Conservation (phyloP, 768 basidiomycete species). For the Serpula lacrymans region DNA sequence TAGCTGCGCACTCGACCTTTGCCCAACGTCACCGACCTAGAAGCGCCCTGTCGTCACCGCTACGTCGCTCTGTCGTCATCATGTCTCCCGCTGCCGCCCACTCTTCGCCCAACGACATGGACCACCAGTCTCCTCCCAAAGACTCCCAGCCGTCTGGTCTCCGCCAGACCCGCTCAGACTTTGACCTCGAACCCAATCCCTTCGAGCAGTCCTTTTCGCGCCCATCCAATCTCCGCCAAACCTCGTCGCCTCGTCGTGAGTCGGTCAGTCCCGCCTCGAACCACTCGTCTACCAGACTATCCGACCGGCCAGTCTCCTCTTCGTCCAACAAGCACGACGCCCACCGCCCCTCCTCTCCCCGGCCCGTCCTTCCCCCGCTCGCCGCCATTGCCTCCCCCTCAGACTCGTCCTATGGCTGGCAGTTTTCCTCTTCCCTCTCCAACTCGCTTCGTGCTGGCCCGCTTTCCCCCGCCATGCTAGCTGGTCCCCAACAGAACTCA, state of each 20-base stretch:
- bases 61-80: slow-evolving; percentile 27
- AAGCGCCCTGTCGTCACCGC: slow-evolving; percentile 18
- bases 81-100: not conserved
- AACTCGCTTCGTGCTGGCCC: slow-evolving; percentile 91
- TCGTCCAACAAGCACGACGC: slow-evolving; percentile 30
- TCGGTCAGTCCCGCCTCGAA: slow-evolving; percentile 31
- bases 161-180: slow-evolving; percentile 59
- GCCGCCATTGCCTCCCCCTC: slow-evolving; percentile 66
- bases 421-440: slow-evolving; percentile 53
- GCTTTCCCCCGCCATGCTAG: slow-evolving; percentile 93
- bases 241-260: slow-evolving; percentile 30
- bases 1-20: slow-evolving; percentile 8
- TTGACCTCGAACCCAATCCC: slow-evolving; percentile 83
- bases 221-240: slow-evolving; percentile 50
- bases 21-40: too few relatives aligned
- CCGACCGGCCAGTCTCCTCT: slow-evolving; percentile 31
- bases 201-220: slow-evolving; percentile 92
- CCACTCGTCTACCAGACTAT: slow-evolving; percentile 26
- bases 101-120: slow-evolving; percentile 15
- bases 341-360: slow-evolving; percentile 38
- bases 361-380: slow-evolving; percentile 80
- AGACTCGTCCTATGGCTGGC: slow-evolving; percentile 54
- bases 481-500: slow-evolving; percentile 66
- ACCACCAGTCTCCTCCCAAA: slow-evolving; percentile 23
- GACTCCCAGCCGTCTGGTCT: slow-evolving; percentile 14